Percentiles rank a stretch among this genome's conserved stretches.
Evolutionary conservation across 2,329 filamentous ascomycete species (phyloP).

Genomic region (Phaeosphaeria sp.): DNA sequence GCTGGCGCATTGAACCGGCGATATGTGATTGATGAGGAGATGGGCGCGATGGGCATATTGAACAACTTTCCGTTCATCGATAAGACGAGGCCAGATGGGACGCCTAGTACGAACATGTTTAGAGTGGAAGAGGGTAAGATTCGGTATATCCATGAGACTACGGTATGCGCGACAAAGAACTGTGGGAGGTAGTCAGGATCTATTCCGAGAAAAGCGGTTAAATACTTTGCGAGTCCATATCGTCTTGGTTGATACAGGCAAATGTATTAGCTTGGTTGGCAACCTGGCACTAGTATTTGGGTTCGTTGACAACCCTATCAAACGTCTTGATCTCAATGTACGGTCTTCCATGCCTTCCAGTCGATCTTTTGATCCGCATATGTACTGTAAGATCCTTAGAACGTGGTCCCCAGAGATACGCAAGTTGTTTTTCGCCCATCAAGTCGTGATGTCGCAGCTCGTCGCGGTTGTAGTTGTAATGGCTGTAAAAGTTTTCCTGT

Average conservation of each 20-base stretch:
- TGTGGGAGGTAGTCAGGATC: slow-evolving; percentile 15
- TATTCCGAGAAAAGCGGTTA: neutral
- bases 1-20: slow-evolving; percentile 20
- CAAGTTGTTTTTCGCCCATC: slow-evolving; percentile 1
- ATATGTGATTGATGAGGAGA: slow-evolving; percentile 34
- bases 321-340: slow-evolving; percentile 1
- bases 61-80: slow-evolving; percentile 40
- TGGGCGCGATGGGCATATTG: slow-evolving; percentile 29
- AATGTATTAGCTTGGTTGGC: neutral
- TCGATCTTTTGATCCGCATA: neutral
- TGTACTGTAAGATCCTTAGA: neutral
- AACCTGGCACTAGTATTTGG: neutral
- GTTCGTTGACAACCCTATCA: neutral
- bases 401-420: neutral
- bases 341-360: slow-evolving; percentile 4
- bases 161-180: slow-evolving; percentile 27
- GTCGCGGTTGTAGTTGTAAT: slow-evolving; percentile 4
- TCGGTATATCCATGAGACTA: slow-evolving; percentile 36
- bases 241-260: neutral
- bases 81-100: slow-evolving; percentile 28
- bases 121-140: slow-evolving; percentile 31
- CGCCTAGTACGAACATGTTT: slow-evolving; percentile 28
- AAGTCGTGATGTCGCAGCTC: slow-evolving; percentile 4
- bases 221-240: neutral
- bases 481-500: slow-evolving; percentile 7